Evolutionary conservation across 768 basidiomycete species (phyloP).

Genomic region (Grammothele lineata): DNA sequence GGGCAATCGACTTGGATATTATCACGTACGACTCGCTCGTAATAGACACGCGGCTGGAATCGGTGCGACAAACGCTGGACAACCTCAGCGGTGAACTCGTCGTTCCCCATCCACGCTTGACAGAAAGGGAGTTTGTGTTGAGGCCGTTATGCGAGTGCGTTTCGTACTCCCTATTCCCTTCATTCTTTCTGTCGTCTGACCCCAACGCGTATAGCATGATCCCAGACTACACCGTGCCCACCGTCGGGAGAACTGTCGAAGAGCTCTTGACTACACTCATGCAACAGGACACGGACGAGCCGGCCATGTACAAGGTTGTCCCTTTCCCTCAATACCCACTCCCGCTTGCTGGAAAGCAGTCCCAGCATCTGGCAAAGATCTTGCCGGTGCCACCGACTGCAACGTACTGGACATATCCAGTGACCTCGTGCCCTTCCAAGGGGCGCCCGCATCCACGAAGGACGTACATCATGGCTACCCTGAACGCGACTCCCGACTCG

Average conservation of each 20-base stretch:
- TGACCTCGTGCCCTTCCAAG: constrained; percentile 13
- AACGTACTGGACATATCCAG: constrained; percentile 46
- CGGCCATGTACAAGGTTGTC: constrained; percentile 66
- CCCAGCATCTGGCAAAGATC: constrained; percentile 6
- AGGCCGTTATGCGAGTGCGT: constrained; percentile 84
- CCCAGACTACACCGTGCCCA: constrained; percentile 68
- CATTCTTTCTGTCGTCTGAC: background rate
- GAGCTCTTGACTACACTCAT: constrained; percentile 41
- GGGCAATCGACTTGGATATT: constrained; percentile 88
- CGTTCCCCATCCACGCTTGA: constrained; percentile 77
- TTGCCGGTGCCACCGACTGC: constrained; percentile 41
- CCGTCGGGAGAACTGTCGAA: constrained; percentile 41
- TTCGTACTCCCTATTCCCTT: constrained; percentile 1
- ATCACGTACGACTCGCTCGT: constrained; percentile 61
- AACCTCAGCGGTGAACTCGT: constrained; percentile 66
- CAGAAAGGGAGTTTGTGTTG: constrained; percentile 90
- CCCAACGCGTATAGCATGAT: constrained; percentile 58
- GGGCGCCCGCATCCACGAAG: constrained; percentile 21
- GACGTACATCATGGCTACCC: constrained; percentile 84
- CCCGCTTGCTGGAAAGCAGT: constrained; percentile 12
- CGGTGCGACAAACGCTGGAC: constrained; percentile 38
- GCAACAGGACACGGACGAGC: constrained; percentile 26
- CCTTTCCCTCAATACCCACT: constrained; percentile 63
- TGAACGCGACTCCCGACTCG: constrained; percentile 93
- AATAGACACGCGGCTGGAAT: constrained; percentile 52